Evolutionary conservation across 306 rosid genomes (phyloP), one percentile per base, ranked within the genome.

Genomic region (Quillaja saponaria): DNA sequence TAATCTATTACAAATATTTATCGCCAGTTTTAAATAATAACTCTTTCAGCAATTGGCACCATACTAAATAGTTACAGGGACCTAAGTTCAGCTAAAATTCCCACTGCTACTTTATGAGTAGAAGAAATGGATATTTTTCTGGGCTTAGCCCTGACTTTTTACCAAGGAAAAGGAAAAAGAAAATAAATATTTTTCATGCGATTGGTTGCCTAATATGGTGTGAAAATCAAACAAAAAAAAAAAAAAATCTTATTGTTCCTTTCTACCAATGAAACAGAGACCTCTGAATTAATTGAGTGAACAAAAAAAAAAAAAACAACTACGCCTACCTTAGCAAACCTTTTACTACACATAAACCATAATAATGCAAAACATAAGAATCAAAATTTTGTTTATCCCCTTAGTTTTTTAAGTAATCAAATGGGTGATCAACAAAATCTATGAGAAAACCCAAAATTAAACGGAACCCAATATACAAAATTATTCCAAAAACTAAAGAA

Each of bases 381-480:
- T 39, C 49, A 66, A 58, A 63, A 48, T 44, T 3, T 42, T 6
- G 2, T 25, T 66, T 33, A 58, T 6, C 52, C 4, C 20, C 25
- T 38, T 59, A 37, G 45, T 45, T 55, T 28, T 50, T 25, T 45
- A 21, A 16, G 35, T 40, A 59, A 42, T 11, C 33, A 61, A 62
- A 64, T 50, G 42, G 19, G 20, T 48, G 39, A 58, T 15, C 13
- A 56, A 33, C 38, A 49, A 64, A 55, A 66, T 8, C 10, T 45
- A 39, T 21, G 2, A 61, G 55, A 38, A 58, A 58, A 58, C 49
- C 42, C 44, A 52, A 55, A 70, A 63, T 44, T 34, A 75, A 62
- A 45, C 19, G 21, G 59, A 69, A 58, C 61, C 65, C 52, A 64
- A 20, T 34, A 73, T 8, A 55, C 64, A 71, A 71, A 54, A 55